Evolutionary conservation across 129 eudicot genomes (phyloP), one percentile per base, ranked within the genome.

Genomic region (Flaveria linearis): DNA sequence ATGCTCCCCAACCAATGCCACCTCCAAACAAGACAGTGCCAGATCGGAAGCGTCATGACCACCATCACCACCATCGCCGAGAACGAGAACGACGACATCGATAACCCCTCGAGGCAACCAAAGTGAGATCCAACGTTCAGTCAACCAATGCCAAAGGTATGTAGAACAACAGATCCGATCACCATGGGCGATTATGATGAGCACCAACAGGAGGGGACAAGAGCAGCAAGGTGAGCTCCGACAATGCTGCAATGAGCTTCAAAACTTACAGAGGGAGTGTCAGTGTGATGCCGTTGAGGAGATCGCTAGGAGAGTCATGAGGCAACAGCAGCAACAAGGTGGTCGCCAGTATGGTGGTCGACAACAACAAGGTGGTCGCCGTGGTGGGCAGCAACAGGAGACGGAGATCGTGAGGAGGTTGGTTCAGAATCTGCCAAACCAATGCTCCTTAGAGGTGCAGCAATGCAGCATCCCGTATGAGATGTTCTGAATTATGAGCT

Each of bases 1-100:
- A 36, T 47, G 17, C 76, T 82, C 22, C 86, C 86, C 13, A 73
- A 57, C 11, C 17, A 20, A 22, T 82, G 86, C 73, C 22, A 78
- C 22, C 52, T 73, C 5, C 39, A 68, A 52, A 3, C 45, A 4
- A 43, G 69, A 63, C 72, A 41, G 22, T 79, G 78, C 72, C 65
- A 39, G 15, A 53, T 71, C 20, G 46, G 68, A 57, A 51, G 6
- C 73, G 26, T 58, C 42, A 58, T 49, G 45, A 47, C 47, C 55
- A 17, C 57, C 23, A 13, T 66, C 81, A 75, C 84, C 68, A 64
- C 74, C 69, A 45, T 16, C 78, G 7, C n/a, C n/a, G n/a, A n/a
- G n/a, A n/a, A 33, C 28, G 73, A 79, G 5, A 30, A 18, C 68
- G 30, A 30, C 45, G 30, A 62, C 10, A 4, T 62, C 11, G 83